Evolutionary conservation across 306 rosid genomes (phyloP).

Genomic region (Fragaria iinumae): DNA sequence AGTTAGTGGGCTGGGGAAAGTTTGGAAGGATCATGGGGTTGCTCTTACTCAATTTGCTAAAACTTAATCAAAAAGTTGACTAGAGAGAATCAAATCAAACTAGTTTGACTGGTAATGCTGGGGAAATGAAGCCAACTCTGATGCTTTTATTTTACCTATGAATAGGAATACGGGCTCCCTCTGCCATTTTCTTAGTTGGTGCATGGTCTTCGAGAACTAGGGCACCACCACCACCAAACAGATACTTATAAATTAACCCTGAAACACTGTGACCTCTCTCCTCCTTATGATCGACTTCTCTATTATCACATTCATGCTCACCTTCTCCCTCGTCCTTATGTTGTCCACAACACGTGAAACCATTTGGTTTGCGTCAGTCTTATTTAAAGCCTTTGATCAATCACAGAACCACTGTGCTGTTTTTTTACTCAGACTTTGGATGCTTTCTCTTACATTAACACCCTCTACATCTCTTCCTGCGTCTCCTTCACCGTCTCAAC

Average conservation of each 20-base stretch:
- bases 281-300: background rate
- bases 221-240: background rate
- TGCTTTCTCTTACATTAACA: slow-evolving; percentile 23
- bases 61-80: background rate
- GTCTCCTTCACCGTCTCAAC: slow-evolving; percentile 17
- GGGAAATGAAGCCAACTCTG: slow-evolving; percentile 33
- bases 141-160: slow-evolving; percentile 19
- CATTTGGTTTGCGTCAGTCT: slow-evolving; percentile 28
- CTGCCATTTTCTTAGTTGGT: slow-evolving; percentile 13
- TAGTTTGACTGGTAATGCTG: slow-evolving; percentile 30
- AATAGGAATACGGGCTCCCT: slow-evolving; percentile 13
- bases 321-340: slow-evolving; percentile 20
- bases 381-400: slow-evolving; percentile 10
- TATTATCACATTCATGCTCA: slow-evolving; percentile 5
- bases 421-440: slow-evolving; percentile 23
- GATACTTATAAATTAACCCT: background rate
- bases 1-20: background rate
- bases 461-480: background rate
- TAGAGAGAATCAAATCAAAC: slow-evolving; percentile 22
- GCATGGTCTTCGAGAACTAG: slow-evolving; percentile 28
- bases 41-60: too few species aligned
- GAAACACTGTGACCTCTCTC: background rate
- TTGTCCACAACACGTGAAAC: slow-evolving; percentile 37
- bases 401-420: background rate
- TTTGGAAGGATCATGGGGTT: background rate